phyloP scores from a whole-genome alignment of 164 flowering plant genomes.

The Aristolochia fimbriata region DNA sequence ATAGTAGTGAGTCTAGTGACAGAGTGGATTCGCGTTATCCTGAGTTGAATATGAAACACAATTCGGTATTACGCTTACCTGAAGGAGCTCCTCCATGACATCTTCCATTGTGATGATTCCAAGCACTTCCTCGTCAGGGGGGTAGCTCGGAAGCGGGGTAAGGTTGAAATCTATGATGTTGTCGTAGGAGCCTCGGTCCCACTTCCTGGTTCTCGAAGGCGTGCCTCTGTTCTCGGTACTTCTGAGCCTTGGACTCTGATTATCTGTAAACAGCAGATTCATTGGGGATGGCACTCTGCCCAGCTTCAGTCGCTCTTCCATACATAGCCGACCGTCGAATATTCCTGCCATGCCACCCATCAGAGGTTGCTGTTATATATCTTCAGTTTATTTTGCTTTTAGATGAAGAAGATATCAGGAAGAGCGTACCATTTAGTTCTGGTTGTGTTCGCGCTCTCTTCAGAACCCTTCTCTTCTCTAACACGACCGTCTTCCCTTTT shows the following conservation, averaged over 20 bases:
- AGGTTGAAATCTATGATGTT: slow-evolving; percentile 12
- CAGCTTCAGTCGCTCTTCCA: too few species aligned
- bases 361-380: too few species aligned
- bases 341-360: too few species aligned
- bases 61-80: slow-evolving; percentile 7
- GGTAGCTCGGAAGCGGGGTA: slow-evolving; percentile 12
- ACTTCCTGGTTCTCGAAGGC: slow-evolving; percentile 7
- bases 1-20: too few species aligned
- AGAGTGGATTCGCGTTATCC: too few species aligned
- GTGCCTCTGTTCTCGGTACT: slow-evolving; percentile 5
- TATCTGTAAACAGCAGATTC: background rate
- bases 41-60: background rate
- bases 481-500: slow-evolving; percentile 1
- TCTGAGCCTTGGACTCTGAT: background rate
- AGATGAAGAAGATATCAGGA: too few species aligned
- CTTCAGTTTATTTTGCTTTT: too few species aligned
- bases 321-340: too few species aligned
- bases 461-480: background rate
- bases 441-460: background rate
- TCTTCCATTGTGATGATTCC: slow-evolving; percentile 77
- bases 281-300: too few species aligned
- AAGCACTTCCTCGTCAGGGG: slow-evolving; percentile 36
- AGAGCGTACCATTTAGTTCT: background rate
- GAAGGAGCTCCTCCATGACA: slow-evolving; percentile 59
- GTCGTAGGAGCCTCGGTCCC: slow-evolving; percentile 7